Evolutionary conservation across 2,329 filamentous ascomycete genomes (phyloP).

Genomic region (Stagonosporopsis tanaceti): DNA sequence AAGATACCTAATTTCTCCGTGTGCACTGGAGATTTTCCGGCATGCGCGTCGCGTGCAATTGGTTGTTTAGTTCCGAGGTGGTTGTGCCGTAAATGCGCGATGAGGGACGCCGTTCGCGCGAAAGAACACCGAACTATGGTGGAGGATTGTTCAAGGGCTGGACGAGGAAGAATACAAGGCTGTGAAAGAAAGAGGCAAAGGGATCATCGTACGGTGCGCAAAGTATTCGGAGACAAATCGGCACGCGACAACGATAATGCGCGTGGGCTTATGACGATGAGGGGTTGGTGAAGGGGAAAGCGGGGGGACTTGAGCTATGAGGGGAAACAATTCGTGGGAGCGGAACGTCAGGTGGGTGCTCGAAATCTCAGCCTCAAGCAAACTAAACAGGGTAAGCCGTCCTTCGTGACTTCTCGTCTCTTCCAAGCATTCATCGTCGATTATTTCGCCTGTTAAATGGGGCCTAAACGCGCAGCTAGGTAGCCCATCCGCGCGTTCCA

Average conservation of each 20-base stretch:
- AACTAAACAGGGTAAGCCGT: conserved; percentile 28
- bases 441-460: conserved; percentile 14
- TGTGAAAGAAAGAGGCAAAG: conserved; percentile 23
- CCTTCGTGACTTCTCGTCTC: conserved; percentile 17
- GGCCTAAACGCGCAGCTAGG: conserved; percentile 21
- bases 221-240: conserved; percentile 33
- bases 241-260: conserved; percentile 32
- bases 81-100: conserved; percentile 28
- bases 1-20: conserved; percentile 26
- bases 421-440: conserved; percentile 21
- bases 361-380: conserved; percentile 36
- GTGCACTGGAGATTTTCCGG: conserved; percentile 19
- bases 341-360: conserved; percentile 33
- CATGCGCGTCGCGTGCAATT: conserved; percentile 24
- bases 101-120: conserved; percentile 26
- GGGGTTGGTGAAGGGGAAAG: conserved; percentile 37
- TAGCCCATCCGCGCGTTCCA: conserved; percentile 31
- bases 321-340: conserved; percentile 22
- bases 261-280: conserved; percentile 38
- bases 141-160: conserved; percentile 22
- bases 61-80: conserved; percentile 24
- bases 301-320: conserved; percentile 27
- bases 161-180: conserved; percentile 24
- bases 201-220: conserved; percentile 26
- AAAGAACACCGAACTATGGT: conserved; percentile 29